Evolutionary conservation across 495 filamentous ascomycete species (phyloP).

Genomic region (Niebla homalea): DNA sequence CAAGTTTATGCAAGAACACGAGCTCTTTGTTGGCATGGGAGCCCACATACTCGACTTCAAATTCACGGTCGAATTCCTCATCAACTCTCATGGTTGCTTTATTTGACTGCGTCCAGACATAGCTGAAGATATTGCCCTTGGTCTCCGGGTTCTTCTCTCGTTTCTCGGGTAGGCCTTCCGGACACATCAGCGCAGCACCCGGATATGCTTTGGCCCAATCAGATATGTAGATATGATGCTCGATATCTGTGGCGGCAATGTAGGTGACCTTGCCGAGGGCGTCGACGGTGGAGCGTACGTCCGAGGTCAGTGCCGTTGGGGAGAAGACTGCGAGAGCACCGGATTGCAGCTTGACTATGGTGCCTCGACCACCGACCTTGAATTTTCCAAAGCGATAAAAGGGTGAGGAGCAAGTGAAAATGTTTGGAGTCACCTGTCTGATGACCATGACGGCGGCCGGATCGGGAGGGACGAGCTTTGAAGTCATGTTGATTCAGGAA

Average conservation of each 20-base stretch:
- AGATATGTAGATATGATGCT: conserved; percentile 85
- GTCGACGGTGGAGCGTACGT: conserved; percentile 53
- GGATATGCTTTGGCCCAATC: conserved; percentile 74
- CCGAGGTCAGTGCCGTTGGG: conserved; percentile 66
- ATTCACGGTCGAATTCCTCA: conserved; percentile 72
- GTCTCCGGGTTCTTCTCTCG: conserved; percentile 53
- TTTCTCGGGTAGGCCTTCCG: conserved; percentile 79
- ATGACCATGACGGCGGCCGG: conserved; percentile 77
- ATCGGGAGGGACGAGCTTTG: conserved; percentile 45
- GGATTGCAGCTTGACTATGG: conserved; percentile 63
- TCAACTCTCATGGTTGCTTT: conserved; percentile 42
- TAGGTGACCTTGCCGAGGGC: conserved; percentile 66
- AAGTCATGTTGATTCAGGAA: conserved; percentile 18
- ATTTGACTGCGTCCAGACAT: conserved; percentile 48
- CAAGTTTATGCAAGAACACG: conserved; percentile 72
- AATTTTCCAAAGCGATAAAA: conserved; percentile 70
- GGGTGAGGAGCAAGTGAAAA: conserved; percentile 71
- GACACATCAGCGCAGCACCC: conserved; percentile 63
- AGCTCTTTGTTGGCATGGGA: conserved; percentile 75
- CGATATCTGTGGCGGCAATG: conserved; percentile 72
- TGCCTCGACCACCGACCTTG: conserved; percentile 77
- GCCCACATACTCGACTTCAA: conserved; percentile 73
- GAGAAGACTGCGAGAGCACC: conserved; percentile 84
- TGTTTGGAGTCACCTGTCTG: conserved; percentile 62
- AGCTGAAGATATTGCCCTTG: conserved; percentile 52